phyloP scores from a whole-genome alignment of 306 rosid species.

The Rosa persica region DNA sequence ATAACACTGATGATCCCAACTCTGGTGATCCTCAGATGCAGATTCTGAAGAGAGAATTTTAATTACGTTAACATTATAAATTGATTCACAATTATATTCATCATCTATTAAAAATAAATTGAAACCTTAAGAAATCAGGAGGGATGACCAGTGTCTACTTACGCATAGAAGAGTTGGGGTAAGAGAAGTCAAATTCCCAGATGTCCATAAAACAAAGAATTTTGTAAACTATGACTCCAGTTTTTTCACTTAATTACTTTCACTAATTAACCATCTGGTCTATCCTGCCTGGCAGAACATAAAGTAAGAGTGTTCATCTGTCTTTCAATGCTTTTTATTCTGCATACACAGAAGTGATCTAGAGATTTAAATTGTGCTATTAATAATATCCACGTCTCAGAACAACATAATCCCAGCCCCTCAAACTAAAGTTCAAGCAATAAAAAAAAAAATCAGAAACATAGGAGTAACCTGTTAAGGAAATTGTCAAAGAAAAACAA shows the following conservation, averaged over 20 bases:
- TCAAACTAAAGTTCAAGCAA: background rate
- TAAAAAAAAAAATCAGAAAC: background rate
- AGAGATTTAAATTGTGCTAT: background rate
- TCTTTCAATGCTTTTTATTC: background rate
- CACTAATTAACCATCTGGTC: background rate
- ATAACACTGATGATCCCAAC: slow-evolving; percentile 61
- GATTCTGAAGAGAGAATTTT: slow-evolving; percentile 45
- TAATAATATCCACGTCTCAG: background rate
- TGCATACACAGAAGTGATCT: background rate
- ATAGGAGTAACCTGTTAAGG: background rate
- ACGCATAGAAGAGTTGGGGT: slow-evolving; percentile 13
- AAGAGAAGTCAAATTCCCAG: background rate
- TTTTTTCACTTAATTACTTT: background rate
- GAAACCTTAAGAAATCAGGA: slow-evolving; percentile 19
- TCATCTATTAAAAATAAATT: background rate
- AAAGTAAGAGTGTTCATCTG: background rate
- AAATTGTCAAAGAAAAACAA: background rate
- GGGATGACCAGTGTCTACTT: slow-evolving; percentile 12
- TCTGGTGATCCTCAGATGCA: slow-evolving; percentile 43
- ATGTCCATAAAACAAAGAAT: slow-evolving; percentile 10
- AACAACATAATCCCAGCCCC: slow-evolving; percentile 2
- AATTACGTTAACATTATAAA: slow-evolving; percentile 21
- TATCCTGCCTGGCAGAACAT: background rate
- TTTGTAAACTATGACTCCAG: background rate
- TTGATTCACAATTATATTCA: slow-evolving; percentile 10